Base-by-base conservation (phyloP, 768 basidiomycete genomes). In the Sporobolomyces roseus region DNA sequence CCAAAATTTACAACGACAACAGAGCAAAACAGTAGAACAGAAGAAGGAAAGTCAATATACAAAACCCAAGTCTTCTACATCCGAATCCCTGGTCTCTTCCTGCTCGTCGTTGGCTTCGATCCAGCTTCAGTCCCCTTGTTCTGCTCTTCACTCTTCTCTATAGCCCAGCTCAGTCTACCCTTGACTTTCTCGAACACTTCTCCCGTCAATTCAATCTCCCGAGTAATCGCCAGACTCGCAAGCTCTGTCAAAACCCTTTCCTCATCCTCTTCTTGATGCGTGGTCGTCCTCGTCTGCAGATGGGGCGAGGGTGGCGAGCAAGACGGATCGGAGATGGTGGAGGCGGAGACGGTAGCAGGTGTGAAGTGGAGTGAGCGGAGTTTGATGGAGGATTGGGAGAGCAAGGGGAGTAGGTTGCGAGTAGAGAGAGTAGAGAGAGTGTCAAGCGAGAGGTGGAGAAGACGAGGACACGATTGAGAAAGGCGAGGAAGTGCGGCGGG, bases 61-160 rank as follows among this genome's bases (percentile, higher is more conserved):
- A 12, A 10, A 23, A 58, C n/a, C 38, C 25, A 16, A 33, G 23
- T 30, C 29, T 16, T 30, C 50, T 27, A 38, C 17, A 30, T 10
- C n/a, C 52, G 30, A 35, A 66, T 33, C 23, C 58, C 51, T 27
- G 65, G 65, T 32, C 65, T 33, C 25, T 66, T 66, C 50, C 64
- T 65, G 48, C 55, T n/a, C 48, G 29, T 45, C 56, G 25, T 51
- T 27, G 7, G 45, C 10, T 13, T 14, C 45, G 12, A 13, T 13
- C 21, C 14, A 14, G 7, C 45, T 6, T 23, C 21, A 41, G 38
- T 46, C 45, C 23, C 50, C 17, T 29, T 53, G 14, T 12, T 14
- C 1, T 9, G 21, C 56, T 5, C 27, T 14, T 9, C 21, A 5
- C 64, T 48, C 38, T 10, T 17, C 10, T 6, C 49, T 2, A 29